Percentiles rank a stretch among this genome's conserved stretches.
Evolutionary conservation across 2,329 filamentous ascomycete genomes (phyloP).

Genomic region (Ophiocordyceps camponoti-saundersi): DNA sequence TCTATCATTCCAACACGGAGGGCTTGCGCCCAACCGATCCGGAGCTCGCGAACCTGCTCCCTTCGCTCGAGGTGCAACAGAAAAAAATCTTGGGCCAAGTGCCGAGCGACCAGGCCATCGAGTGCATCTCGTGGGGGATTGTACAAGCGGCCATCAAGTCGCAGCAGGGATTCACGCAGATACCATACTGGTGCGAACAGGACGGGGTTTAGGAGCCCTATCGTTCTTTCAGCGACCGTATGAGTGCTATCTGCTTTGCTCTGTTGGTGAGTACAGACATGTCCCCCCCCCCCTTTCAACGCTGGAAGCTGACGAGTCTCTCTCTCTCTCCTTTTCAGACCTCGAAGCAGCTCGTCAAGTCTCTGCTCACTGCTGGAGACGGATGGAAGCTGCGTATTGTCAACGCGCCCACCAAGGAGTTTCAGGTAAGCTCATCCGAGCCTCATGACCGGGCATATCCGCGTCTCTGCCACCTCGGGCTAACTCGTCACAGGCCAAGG

Average conservation of each 20-base stretch:
- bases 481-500: constrained; percentile 1
- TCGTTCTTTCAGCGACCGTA: constrained; percentile 7
- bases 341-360: constrained; percentile 13
- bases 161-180: constrained; percentile 9
- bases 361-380: constrained; percentile 8
- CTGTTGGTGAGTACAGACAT: constrained; percentile 4
- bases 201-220: constrained; percentile 14
- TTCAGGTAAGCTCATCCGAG: constrained; percentile 3
- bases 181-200: constrained; percentile 10
- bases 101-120: constrained; percentile 7
- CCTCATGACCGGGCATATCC: not conserved
- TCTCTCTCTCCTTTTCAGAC: constrained; percentile 1
- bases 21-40: constrained; percentile 3
- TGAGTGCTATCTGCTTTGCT: constrained; percentile 10
- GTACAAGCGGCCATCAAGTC: constrained; percentile 8
- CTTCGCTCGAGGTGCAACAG: constrained; percentile 6
- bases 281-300: not conserved
- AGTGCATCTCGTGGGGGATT: constrained; percentile 9
- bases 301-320: not conserved
- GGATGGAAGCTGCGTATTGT: constrained; percentile 10
- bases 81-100: constrained; percentile 6
- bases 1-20: not conserved
- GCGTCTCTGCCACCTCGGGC: not conserved
- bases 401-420: constrained; percentile 10
- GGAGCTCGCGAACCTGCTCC: constrained; percentile 3